Evolutionary conservation across 345 rosid species (phyloP).

Genomic region (Linum usitatissimum): DNA sequence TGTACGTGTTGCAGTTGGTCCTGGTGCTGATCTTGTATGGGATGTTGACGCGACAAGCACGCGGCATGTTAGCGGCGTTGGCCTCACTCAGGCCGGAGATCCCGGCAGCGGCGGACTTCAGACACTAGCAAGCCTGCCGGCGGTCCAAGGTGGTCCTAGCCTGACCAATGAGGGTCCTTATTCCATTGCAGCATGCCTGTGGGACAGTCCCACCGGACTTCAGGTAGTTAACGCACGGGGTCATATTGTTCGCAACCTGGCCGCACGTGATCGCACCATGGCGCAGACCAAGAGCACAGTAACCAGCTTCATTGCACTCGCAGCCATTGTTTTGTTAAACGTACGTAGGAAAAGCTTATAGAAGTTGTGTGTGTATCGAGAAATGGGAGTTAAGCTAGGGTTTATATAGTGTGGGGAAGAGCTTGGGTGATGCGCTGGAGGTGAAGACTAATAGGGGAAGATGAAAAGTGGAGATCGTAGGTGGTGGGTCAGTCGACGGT

Average conservation of each 20-base stretch:
- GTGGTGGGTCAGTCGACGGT: too few species aligned
- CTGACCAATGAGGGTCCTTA: slow-evolving; percentile 19
- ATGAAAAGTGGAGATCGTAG: too few species aligned
- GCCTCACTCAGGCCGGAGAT: slow-evolving; percentile 16
- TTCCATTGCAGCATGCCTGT: slow-evolving; percentile 34
- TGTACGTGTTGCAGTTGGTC: slow-evolving; percentile 41
- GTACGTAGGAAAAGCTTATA: too few species aligned
- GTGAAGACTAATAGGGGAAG: too few species aligned
- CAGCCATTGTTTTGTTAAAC: not conserved
- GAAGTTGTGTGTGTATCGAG: too few species aligned
- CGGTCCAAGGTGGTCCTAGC: slow-evolving; percentile 46
- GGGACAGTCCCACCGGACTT: not conserved
- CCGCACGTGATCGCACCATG: slow-evolving; percentile 30
- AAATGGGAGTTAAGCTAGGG: too few species aligned
- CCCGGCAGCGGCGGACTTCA: slow-evolving; percentile 14
- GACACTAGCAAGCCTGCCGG: slow-evolving; percentile 38
- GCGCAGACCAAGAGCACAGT: slow-evolving; percentile 12
- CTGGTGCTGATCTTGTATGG: slow-evolving; percentile 42
- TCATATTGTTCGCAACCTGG: slow-evolving; percentile 17
- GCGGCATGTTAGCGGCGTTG: slow-evolving; percentile 27
- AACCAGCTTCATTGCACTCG: slow-evolving; percentile 14
- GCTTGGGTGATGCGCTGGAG: too few species aligned
- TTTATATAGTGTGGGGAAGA: too few species aligned
- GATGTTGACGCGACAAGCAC: slow-evolving; percentile 32
- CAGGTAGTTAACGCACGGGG: slow-evolving; percentile 28